Base-by-base conservation (phyloP, 164 flowering plant genomes). In the Vitis riparia region DNA sequence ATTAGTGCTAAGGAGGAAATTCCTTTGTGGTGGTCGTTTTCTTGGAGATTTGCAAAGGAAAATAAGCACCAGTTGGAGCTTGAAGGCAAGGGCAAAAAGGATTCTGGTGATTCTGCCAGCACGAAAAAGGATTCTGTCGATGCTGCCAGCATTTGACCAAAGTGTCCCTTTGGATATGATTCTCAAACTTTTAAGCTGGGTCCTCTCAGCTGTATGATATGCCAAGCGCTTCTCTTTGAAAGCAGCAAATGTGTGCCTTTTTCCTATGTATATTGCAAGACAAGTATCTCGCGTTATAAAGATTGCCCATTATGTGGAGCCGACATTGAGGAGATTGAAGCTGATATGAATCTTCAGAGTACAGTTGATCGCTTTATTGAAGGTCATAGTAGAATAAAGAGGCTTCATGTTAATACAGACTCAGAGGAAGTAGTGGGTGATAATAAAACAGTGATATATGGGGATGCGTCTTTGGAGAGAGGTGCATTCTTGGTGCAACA, bases 231-330 rank as follows among this genome's bases (percentile, higher is more conserved):
- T 83, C 92, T 95, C 55, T 95, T 83, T 70, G 84, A 91, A 5
- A 77, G 81, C 68, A 84, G 83, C 82, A 89, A 78, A 86, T 93
- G 98, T 48, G 83, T 88, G 65, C 99, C 98, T 62, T 95, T 98
- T 75, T 80, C 97, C 65, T 98, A 95, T 73, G 82, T 89, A 19
- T 95, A 66, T 63, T 95, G 99, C 99, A 91, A 47, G 9, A 62
- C 3, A 32, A 32, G 99, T 68, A 82, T 95, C 37, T 88, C 89
- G 17, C 91, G 92, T 30, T 93, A 91, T 66, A 88, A 84, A 70
- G 98, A 95, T 77, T 95, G 98, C 76, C 99, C 98, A 3, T 55
- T 95, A 27, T 95, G 99, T 83, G 99, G 99, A 65, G 97, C 93
- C 78, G 97, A 89, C 75, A 89, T 95, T 64, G 97, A 90, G 78